phyloP scores from a whole-genome alignment of 2,329 filamentous ascomycete genomes.

The Claviceps capensis region DNA sequence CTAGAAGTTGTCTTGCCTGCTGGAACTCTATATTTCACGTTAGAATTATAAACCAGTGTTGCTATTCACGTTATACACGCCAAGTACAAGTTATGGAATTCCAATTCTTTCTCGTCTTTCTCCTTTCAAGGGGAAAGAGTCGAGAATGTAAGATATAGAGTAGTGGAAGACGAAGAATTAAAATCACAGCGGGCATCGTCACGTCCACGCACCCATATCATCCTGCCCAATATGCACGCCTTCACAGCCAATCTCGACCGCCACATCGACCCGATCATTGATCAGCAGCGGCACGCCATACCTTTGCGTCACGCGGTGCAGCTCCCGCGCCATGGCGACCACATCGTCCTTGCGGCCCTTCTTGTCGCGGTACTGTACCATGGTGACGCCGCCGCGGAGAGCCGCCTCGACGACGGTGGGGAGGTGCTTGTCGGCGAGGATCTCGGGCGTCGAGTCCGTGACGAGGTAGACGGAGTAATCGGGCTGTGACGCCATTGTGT shows the following conservation, averaged over 20 bases:
- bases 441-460: conserved; percentile 79
- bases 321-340: conserved; percentile 52
- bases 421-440: conserved; percentile 60
- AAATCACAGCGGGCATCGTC: neutral
- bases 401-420: conserved; percentile 61
- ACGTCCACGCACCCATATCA: conserved; percentile 54
- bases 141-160: neutral
- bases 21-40: neutral
- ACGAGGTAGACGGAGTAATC: conserved; percentile 84
- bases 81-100: no score
- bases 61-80: neutral
- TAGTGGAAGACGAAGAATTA: neutral
- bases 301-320: conserved; percentile 57
- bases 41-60: neutral
- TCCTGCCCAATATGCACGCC: conserved; percentile 93
- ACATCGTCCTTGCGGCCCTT: conserved; percentile 58
- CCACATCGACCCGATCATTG: conserved; percentile 87
- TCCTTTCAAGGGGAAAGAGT: neutral
- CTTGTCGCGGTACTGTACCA: conserved; percentile 90
- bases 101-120: neutral
- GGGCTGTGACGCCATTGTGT: conserved; percentile 17
- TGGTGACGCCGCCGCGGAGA: conserved; percentile 64
- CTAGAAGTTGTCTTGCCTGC: conserved; percentile 57
- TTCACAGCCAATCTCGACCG: conserved; percentile 71
- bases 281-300: conserved; percentile 70